phyloP scores from a whole-genome alignment of 352 stramenopile genomes.

The Hyaloperonospora brassicae region DNA sequence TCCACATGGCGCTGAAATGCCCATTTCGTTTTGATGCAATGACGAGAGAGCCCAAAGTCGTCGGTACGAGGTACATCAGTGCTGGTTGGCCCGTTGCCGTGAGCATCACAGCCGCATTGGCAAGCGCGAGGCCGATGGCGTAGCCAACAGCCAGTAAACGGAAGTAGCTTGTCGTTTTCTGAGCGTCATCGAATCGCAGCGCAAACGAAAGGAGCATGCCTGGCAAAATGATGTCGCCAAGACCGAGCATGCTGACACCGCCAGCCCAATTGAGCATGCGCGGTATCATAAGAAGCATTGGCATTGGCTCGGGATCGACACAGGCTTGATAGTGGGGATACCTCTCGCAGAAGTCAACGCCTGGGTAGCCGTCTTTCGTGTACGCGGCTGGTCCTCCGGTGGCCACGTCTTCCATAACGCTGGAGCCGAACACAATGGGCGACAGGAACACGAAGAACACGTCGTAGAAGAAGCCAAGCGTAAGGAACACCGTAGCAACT shows the following conservation, averaged over 20 bases:
- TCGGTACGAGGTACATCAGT: constrained; percentile 94
- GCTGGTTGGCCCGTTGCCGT: constrained; percentile 92
- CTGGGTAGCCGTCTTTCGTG: constrained; percentile 56
- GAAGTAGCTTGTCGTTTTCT: constrained; percentile 74
- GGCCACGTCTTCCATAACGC: constrained; percentile 92
- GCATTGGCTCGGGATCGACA: constrained; percentile 82
- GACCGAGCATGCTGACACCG: constrained; percentile 88
- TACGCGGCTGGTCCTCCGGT: constrained; percentile 76
- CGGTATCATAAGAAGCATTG: constrained; percentile 93
- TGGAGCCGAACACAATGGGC: constrained; percentile 79
- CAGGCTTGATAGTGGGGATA: constrained; percentile 54
- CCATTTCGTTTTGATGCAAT: constrained; percentile 57
- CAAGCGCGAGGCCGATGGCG: constrained; percentile 87
- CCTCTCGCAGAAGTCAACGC: constrained; percentile 67
- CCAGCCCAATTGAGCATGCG: constrained; percentile 87
- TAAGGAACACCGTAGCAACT: constrained; percentile 84
- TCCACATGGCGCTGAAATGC: constrained; percentile 65
- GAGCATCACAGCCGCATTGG: constrained; percentile 90
- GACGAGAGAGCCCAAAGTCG: constrained; percentile 78
- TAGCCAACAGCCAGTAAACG: constrained; percentile 84
- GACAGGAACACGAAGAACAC: constrained; percentile 96
- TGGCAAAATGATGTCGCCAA: constrained; percentile 94
- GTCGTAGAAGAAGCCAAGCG: constrained; percentile 91
- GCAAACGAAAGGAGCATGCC: constrained; percentile 91
- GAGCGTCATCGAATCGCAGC: constrained; percentile 85